Evolutionary conservation across 805 yeast genomes (phyloP).

Genomic region (Scheffersomyces ergatensis): DNA sequence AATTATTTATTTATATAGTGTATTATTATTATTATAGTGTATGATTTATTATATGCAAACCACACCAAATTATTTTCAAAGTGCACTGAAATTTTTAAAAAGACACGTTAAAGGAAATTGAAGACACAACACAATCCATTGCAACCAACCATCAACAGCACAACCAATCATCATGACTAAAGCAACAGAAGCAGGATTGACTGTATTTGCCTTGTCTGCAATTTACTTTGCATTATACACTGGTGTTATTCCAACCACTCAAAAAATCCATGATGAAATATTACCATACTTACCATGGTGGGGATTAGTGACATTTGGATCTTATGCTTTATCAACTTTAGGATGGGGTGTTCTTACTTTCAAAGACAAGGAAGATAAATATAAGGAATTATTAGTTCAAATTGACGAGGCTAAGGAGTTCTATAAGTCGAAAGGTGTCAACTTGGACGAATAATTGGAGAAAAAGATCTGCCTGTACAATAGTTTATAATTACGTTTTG

Average conservation of each 20-base stretch:
- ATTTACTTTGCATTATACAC: slow-evolving; percentile 50
- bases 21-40: too few relatives aligned
- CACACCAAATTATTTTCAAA: neutral
- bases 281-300: slow-evolving; percentile 71
- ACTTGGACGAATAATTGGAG: slow-evolving; percentile 29
- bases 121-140: neutral
- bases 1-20: neutral
- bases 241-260: slow-evolving; percentile 55
- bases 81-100: neutral
- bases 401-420: slow-evolving; percentile 64
- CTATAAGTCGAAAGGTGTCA: slow-evolving; percentile 54
- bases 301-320: slow-evolving; percentile 66
- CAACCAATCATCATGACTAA: too few relatives aligned
- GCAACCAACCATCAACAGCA: slow-evolving; percentile 1
- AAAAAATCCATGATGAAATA: slow-evolving; percentile 47
- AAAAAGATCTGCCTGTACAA: neutral
- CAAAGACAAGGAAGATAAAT: slow-evolving; percentile 68
- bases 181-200: slow-evolving; percentile 57
- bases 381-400: slow-evolving; percentile 55
- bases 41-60: neutral
- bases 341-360: slow-evolving; percentile 69
- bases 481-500: neutral
- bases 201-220: slow-evolving; percentile 45
- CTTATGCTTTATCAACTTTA: slow-evolving; percentile 63
- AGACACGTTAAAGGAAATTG: neutral